Conservation (phyloP, 306 rosid genomes). For the Mucuna pruriens region DNA sequence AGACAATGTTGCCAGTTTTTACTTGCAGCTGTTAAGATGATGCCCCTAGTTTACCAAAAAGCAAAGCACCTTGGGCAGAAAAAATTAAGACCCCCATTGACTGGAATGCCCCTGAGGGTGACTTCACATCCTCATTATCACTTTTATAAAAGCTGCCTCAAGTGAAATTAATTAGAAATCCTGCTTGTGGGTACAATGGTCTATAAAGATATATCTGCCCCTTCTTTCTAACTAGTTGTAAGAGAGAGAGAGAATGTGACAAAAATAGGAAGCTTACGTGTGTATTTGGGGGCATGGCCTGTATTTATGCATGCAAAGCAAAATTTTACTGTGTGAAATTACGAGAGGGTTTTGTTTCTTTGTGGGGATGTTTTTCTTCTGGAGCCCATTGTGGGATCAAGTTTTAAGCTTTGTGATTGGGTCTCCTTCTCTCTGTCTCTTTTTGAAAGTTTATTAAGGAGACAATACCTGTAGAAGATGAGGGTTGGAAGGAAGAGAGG, state of each 20-base stretch:
- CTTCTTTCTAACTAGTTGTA: background rate
- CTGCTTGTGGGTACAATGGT: constrained; percentile 58
- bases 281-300: constrained; percentile 48
- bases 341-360: constrained; percentile 64
- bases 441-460: constrained; percentile 59
- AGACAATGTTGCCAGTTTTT: constrained; percentile 56
- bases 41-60: constrained; percentile 67
- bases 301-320: constrained; percentile 77
- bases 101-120: constrained; percentile 82
- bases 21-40: constrained; percentile 55
- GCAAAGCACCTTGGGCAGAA: constrained; percentile 60
- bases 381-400: constrained; percentile 97
- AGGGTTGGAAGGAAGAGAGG: constrained; percentile 52
- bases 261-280: constrained; percentile 57
- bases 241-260: constrained; percentile 26
- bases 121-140: constrained; percentile 77
- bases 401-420: constrained; percentile 73
- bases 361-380: constrained; percentile 66
- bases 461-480: constrained; percentile 61
- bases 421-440: constrained; percentile 44
- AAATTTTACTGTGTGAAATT: constrained; percentile 56
- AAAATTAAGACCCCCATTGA: constrained; percentile 52
- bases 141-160: constrained; percentile 87
- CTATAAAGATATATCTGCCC: constrained; percentile 19
- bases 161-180: constrained; percentile 49